Evolutionary conservation across 768 basidiomycete species (phyloP).

Genomic region (Cyclocybe aegerita): DNA sequence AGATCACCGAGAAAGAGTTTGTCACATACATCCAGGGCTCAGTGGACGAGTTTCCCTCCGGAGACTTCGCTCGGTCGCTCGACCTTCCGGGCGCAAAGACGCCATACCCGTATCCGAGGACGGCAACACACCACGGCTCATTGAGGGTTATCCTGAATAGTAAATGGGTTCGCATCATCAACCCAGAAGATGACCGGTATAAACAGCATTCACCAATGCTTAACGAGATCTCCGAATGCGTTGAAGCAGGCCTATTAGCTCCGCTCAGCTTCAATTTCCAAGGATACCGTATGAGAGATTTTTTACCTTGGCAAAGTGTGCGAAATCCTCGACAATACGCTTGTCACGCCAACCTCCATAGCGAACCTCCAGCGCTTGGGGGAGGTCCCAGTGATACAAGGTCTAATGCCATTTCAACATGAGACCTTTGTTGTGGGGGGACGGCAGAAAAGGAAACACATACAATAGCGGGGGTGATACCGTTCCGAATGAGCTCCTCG

Average conservation of each 20-base stretch:
- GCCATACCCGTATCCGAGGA: constrained; percentile 64
- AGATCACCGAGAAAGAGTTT: constrained; percentile 9
- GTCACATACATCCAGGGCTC: constrained; percentile 62
- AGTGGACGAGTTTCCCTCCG: constrained; percentile 57
- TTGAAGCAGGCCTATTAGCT: constrained; percentile 57
- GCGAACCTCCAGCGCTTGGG: constrained; percentile 67
- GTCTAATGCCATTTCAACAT: constrained; percentile 38
- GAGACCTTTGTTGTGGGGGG: not conserved
- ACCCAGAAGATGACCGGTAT: not conserved
- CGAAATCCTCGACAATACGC: constrained; percentile 62
- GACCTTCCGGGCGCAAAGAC: constrained; percentile 70
- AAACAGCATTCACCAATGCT: constrained; percentile 52
- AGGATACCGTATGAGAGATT: not conserved
- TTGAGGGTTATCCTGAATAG: constrained; percentile 62
- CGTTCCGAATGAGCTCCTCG: constrained; percentile 57
- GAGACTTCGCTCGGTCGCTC: constrained; percentile 53
- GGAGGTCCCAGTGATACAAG: constrained; percentile 78
- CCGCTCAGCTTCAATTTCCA: not conserved
- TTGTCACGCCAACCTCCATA: constrained; percentile 79
- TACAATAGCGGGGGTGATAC: constrained; percentile 66
- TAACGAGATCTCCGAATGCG: constrained; percentile 70
- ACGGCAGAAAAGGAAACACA: constrained; percentile 16
- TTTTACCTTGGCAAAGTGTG: constrained; percentile 53
- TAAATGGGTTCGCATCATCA: not conserved
- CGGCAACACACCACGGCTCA: constrained; percentile 69